phyloP scores from a whole-genome alignment of 331 rosid genomes.

The Saraca asoca region DNA sequence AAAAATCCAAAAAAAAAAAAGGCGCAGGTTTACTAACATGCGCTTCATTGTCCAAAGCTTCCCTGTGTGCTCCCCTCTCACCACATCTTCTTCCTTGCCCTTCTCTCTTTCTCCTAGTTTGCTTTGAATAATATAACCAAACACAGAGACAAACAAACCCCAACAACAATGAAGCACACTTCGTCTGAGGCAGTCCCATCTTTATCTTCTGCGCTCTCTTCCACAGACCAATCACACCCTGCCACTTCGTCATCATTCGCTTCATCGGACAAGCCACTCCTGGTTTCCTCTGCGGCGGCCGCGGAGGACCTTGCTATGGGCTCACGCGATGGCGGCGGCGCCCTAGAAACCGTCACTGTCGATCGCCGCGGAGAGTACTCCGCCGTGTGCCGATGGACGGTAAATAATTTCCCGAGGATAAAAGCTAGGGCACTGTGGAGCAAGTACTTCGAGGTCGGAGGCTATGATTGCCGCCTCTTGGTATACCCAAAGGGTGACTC shows the following conservation, averaged over 20 bases:
- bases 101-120: slow-evolving; percentile 22
- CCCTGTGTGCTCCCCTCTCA: slow-evolving; percentile 23
- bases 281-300: slow-evolving; percentile 58
- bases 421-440: slow-evolving; percentile 99
- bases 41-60: slow-evolving; percentile 45
- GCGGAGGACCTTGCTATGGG: slow-evolving; percentile 72
- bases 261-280: slow-evolving; percentile 47
- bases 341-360: slow-evolving; percentile 74
- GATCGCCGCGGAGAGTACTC: slow-evolving; percentile 86
- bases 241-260: slow-evolving; percentile 49
- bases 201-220: slow-evolving; percentile 49
- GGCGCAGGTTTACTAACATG: slow-evolving; percentile 51
- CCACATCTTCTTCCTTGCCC: slow-evolving; percentile 35
- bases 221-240: slow-evolving; percentile 61
- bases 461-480: slow-evolving; percentile 92
- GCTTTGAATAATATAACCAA: slow-evolving; percentile 5
- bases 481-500: slow-evolving; percentile 96
- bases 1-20: too few species aligned
- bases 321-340: slow-evolving; percentile 80
- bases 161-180: slow-evolving; percentile 74
- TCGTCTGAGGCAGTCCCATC: slow-evolving; percentile 80
- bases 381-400: slow-evolving; percentile 95
- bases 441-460: slow-evolving; percentile 99
- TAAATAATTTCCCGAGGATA: slow-evolving; percentile 79
- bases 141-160: slow-evolving; percentile 7